phyloP scores from a whole-genome alignment of 768 basidiomycete genomes.

The Tremella fuciformis region DNA sequence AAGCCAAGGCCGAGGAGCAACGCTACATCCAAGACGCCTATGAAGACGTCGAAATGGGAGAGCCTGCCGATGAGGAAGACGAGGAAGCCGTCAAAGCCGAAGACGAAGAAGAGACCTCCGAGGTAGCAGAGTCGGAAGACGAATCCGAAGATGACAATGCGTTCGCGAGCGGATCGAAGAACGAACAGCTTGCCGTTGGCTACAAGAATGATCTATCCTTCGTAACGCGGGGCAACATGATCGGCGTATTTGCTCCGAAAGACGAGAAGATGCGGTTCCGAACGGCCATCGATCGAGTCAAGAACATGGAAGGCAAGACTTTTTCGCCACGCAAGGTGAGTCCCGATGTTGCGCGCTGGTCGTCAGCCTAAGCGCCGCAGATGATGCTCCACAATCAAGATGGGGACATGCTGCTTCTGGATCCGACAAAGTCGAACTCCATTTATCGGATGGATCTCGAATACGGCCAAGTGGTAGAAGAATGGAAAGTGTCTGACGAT shows the following conservation, averaged over 20 bases:
- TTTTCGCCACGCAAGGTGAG: slow-evolving; percentile 82
- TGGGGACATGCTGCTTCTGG: slow-evolving; percentile 88
- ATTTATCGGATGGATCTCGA: slow-evolving; percentile 87
- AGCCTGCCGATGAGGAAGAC: slow-evolving; percentile 58
- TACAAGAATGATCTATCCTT: slow-evolving; percentile 94
- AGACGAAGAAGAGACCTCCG: slow-evolving; percentile 13
- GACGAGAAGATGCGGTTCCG: slow-evolving; percentile 74
- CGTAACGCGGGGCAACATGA: slow-evolving; percentile 85
- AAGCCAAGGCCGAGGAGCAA: slow-evolving; percentile 72
- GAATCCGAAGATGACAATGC: slow-evolving; percentile 50
- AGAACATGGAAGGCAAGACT: slow-evolving; percentile 70
- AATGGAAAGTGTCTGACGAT: slow-evolving; percentile 95
- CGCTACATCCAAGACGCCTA: slow-evolving; percentile 72
- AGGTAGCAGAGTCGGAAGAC: slow-evolving; percentile 13
- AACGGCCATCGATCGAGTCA: slow-evolving; percentile 78
- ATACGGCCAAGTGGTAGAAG: slow-evolving; percentile 92
- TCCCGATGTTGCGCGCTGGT: background rate
- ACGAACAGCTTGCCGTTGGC: slow-evolving; percentile 86
- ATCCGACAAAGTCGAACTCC: slow-evolving; percentile 73
- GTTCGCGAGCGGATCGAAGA: slow-evolving; percentile 62
- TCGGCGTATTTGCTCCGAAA: slow-evolving; percentile 81
- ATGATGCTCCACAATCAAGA: slow-evolving; percentile 98
- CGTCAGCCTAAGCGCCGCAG: too few relatives aligned
- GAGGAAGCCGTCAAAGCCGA: slow-evolving; percentile 61
- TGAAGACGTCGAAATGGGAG: slow-evolving; percentile 80